Evolutionary conservation across 2,329 filamentous ascomycete genomes (phyloP).

Genomic region (Trichocomaceae sp.): DNA sequence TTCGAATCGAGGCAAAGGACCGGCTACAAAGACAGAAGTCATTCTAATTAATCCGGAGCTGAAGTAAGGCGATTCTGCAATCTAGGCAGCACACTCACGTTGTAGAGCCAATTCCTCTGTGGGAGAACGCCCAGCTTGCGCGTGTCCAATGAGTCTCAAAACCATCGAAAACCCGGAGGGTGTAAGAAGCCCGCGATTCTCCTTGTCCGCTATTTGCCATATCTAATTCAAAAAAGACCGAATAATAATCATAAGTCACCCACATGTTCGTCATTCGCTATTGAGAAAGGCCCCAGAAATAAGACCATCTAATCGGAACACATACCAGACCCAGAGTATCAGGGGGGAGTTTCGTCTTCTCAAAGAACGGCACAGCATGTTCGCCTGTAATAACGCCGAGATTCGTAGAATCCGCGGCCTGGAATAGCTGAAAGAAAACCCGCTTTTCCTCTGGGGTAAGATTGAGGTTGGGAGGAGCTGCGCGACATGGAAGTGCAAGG

Average conservation of each 20-base stretch:
- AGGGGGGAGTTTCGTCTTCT: slow-evolving; percentile 84
- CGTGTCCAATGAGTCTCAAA: slow-evolving; percentile 88
- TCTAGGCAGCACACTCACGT: slow-evolving; percentile 41
- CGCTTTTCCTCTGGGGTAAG: slow-evolving; percentile 88
- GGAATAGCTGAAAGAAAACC: slow-evolving; percentile 86
- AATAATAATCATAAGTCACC: slow-evolving; percentile 4
- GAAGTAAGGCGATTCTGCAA: neutral
- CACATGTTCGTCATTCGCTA: neutral
- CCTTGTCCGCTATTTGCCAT: slow-evolving; percentile 97
- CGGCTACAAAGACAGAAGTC: slow-evolving; percentile 41
- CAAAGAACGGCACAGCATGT: slow-evolving; percentile 93
- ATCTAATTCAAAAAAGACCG: slow-evolving; percentile 58
- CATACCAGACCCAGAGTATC: slow-evolving; percentile 78
- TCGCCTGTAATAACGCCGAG: slow-evolving; percentile 94
- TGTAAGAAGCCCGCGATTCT: slow-evolving; percentile 90
- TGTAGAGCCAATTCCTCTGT: slow-evolving; percentile 74
- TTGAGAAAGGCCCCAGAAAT: neutral
- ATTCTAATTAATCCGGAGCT: neutral
- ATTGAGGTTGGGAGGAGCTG: slow-evolving; percentile 63
- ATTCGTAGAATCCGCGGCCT: slow-evolving; percentile 82
- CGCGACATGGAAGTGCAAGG: neutral
- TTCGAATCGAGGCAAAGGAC: slow-evolving; percentile 88
- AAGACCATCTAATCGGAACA: slow-evolving; percentile 15
- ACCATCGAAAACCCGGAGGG: slow-evolving; percentile 90
- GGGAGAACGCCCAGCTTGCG: slow-evolving; percentile 79